These are phyloP conservation scores for Lachnellula cervina DNA, from an alignment of 2,329 filamentous ascomycete species.

Conservation along the genomic window DNA sequence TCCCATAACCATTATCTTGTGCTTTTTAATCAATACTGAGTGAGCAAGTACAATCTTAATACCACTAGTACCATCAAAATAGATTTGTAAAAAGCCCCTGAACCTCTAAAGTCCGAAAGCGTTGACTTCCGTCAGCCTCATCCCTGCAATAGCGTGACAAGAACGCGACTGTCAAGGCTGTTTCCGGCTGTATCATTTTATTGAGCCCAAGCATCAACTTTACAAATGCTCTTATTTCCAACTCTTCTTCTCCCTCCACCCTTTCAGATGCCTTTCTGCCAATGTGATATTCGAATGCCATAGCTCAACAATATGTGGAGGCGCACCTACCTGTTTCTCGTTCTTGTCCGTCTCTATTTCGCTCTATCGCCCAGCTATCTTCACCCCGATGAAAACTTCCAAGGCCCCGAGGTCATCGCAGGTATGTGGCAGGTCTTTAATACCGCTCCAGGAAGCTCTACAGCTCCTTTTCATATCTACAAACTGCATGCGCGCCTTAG, in stretches of 20 bases:
- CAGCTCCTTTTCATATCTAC: conserved; percentile 1
- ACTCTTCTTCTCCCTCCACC: conserved; percentile 13
- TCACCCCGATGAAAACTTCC: conserved; percentile 98
- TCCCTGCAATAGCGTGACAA: no score
- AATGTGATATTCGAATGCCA: conserved; percentile 17
- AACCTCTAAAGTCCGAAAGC: no score
- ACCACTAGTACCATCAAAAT: no score
- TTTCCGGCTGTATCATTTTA: conserved; percentile 2
- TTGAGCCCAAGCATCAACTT: conserved; percentile 8
- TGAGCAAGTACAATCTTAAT: no score
- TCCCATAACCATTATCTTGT: no score
- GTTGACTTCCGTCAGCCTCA: no score
- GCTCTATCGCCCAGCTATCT: conserved; percentile 93
- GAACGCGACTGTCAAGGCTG: no score
- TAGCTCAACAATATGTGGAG: conserved; percentile 68
- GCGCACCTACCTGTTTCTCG: conserved; percentile 77
- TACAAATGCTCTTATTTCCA: conserved; percentile 17
- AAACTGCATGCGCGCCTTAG: conserved; percentile 4
- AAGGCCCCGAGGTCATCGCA: conserved; percentile 94
- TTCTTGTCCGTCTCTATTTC: conserved; percentile 87
- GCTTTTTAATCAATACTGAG: no score
- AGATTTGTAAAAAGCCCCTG: no score
- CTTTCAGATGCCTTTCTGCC: conserved; percentile 20
- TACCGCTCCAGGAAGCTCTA: neutral
- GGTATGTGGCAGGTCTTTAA: conserved; percentile 53